Evolutionary conservation across 345 rosid genomes (phyloP).

Genomic region (Durio zibethinus): DNA sequence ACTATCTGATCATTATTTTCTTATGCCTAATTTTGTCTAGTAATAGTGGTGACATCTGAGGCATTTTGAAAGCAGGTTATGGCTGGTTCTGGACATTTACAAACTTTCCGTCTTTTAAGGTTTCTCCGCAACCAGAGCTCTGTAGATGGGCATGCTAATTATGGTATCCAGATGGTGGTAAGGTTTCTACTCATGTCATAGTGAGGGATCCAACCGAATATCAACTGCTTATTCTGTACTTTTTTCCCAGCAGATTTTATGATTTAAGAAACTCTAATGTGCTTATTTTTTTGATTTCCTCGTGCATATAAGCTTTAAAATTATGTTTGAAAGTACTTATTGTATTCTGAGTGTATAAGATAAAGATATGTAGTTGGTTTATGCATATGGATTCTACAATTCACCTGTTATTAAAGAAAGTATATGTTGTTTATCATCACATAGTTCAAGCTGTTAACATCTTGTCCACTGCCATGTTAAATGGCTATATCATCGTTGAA

Average conservation of each 20-base stretch:
- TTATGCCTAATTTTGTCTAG: background rate
- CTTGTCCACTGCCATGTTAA: background rate
- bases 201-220: background rate
- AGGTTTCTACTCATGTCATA: constrained; percentile 25
- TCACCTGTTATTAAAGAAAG: background rate
- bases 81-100: constrained; percentile 97
- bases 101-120: constrained; percentile 74
- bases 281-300: constrained; percentile 1
- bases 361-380: background rate
- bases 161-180: constrained; percentile 92
- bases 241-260: background rate
- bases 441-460: background rate
- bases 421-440: background rate
- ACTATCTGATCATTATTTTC: constrained; percentile 8
- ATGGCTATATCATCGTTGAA: background rate
- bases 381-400: background rate
- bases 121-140: constrained; percentile 75
- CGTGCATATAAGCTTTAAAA: background rate
- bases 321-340: background rate
- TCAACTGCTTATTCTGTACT: background rate
- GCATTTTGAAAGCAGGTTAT: constrained; percentile 55
- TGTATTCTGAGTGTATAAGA: background rate
- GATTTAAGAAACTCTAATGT: background rate
- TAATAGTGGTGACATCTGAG: constrained; percentile 17
- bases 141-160: constrained; percentile 83